Percentiles rank a stretch among this genome's conserved stretches.
Evolutionary conservation across 1,139 yeast genomes (phyloP).

Genomic region (Kodamaea suecica): DNA sequence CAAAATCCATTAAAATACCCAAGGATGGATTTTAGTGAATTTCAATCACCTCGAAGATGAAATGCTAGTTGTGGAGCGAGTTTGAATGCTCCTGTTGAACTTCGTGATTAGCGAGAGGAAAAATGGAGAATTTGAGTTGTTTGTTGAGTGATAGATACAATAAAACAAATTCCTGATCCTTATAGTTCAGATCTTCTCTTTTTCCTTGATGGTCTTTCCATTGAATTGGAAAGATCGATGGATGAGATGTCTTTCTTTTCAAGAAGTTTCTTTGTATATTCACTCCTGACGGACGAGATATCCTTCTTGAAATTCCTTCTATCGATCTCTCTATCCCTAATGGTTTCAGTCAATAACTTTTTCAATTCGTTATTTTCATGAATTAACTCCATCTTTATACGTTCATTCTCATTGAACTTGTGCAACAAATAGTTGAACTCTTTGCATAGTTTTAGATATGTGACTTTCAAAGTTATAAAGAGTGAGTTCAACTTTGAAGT

Average conservation of each 20-base stretch:
- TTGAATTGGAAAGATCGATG: neutral
- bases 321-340: conserved; percentile 21
- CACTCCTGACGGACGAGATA: conserved; percentile 17
- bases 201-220: neutral
- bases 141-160: neutral
- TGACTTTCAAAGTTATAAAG: conserved; percentile 31
- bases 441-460: conserved; percentile 36
- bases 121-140: no score
- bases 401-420: conserved; percentile 37
- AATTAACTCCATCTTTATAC: conserved; percentile 31
- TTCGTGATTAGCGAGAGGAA: no score
- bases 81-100: no score
- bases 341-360: conserved; percentile 26
- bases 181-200: neutral
- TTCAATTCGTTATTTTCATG: conserved; percentile 35
- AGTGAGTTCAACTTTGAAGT: conserved; percentile 27
- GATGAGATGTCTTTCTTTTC: neutral
- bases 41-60: neutral
- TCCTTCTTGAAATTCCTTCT: conserved; percentile 10
- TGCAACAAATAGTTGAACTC: conserved; percentile 35
- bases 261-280: neutral
- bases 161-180: neutral
- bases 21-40: neutral
- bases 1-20: neutral
- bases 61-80: no score